Conservation (phyloP, 139 green algal species). For the Pseudopediastrum boryanum region DNA sequence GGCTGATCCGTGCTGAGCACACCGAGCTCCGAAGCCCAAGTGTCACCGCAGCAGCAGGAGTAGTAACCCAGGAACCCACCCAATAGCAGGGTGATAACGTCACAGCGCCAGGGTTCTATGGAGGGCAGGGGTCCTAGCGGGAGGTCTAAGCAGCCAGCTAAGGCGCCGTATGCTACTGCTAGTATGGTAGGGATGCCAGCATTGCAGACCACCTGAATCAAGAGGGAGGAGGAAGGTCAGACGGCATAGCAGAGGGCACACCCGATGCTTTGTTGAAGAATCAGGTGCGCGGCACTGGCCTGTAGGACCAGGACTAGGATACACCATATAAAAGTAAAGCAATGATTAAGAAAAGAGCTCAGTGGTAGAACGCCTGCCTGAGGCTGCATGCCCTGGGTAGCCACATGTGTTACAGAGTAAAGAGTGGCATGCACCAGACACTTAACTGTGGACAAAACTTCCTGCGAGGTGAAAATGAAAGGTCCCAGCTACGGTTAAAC, state of each 20-base stretch:
- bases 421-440: no score
- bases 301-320: neutral
- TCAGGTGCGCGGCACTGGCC: no score
- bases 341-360: no score
- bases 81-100: conserved; percentile 49
- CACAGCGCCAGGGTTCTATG: conserved; percentile 50
- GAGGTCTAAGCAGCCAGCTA: conserved; percentile 63
- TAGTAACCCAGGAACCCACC: conserved; percentile 86
- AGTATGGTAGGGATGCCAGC: conserved; percentile 57
- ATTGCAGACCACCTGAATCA: conserved; percentile 63
- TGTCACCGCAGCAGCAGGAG: conserved; percentile 92
- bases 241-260: no score
- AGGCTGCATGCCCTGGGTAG: neutral
- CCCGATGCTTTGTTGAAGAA: no score
- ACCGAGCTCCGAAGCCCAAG: conserved; percentile 91
- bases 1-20: conserved; percentile 51
- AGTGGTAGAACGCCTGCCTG: no score
- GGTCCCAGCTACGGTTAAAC: no score
- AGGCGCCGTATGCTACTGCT: conserved; percentile 56
- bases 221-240: neutral
- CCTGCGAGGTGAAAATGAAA: no score
- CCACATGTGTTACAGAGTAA: neutral
- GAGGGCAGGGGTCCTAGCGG: conserved; percentile 43
- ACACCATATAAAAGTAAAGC: no score
- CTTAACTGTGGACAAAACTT: no score